These are phyloP conservation scores for Rubroshorea leprosula DNA, from an alignment of 345 rosid genomes.

Conservation along the genomic window DNA sequence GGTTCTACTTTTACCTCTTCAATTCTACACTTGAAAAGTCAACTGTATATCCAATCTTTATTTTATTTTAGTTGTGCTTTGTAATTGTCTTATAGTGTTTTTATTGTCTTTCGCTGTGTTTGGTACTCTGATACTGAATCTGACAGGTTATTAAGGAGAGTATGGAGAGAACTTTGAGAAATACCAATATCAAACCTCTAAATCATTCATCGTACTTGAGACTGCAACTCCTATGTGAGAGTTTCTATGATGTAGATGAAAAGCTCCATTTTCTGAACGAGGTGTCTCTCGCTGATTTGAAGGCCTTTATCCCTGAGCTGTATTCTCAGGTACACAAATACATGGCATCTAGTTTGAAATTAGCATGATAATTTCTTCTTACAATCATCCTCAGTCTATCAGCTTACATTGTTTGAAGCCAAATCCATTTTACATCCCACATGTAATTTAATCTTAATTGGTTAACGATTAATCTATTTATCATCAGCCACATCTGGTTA, in stretches of 20 bases:
- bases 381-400: neutral
- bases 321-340: conserved; percentile 69
- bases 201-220: conserved; percentile 84
- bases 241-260: conserved; percentile 82
- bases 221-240: conserved; percentile 75
- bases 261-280: conserved; percentile 56
- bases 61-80: conserved; percentile 1
- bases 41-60: neutral
- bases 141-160: conserved; percentile 86
- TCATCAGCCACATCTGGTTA: too few species aligned
- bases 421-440: neutral
- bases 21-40: neutral
- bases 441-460: too few species aligned
- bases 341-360: neutral
- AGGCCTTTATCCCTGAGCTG: conserved; percentile 64
- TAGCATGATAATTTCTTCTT: neutral
- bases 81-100: neutral
- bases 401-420: too few species aligned
- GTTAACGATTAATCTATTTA: neutral
- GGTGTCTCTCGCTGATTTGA: conserved; percentile 67
- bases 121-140: conserved; percentile 14
- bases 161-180: conserved; percentile 67
- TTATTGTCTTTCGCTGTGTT: neutral
- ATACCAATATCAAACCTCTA: conserved; percentile 84
- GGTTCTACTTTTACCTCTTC: neutral